Evolutionary conservation across 805 yeast species (phyloP).

Genomic region (Geotrichum ghanense): DNA sequence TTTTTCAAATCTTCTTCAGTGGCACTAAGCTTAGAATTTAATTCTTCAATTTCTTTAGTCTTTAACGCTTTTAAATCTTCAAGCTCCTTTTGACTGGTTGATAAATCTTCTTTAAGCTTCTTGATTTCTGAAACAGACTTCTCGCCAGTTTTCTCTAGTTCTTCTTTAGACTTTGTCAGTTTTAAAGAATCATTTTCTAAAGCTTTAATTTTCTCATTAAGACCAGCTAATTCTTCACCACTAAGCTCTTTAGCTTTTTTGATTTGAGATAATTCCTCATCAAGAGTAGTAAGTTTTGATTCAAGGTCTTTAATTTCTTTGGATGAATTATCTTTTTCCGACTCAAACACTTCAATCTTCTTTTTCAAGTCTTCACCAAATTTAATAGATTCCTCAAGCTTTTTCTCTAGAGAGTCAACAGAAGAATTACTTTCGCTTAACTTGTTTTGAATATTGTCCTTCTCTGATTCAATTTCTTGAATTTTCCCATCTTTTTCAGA

Average conservation of each 20-base stretch:
- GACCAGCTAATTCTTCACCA: not conserved
- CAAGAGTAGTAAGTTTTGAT: not conserved
- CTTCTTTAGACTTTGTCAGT: not conserved
- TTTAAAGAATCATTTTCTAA: not conserved
- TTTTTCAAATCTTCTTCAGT: not conserved
- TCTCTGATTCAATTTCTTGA: not conserved
- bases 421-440: not conserved
- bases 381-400: not conserved
- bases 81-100: not conserved
- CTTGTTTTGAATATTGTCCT: not conserved
- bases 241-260: not conserved
- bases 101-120: not conserved
- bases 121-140: not conserved
- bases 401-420: no score
- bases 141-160: not conserved
- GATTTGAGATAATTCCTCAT: not conserved
- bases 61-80: not conserved
- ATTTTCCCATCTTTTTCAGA: not conserved
- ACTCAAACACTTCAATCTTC: not conserved
- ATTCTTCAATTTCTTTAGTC: not conserved
- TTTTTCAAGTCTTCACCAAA: not conserved
- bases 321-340: not conserved
- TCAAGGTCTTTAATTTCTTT: not conserved
- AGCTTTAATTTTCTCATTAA: constrained; percentile 3
- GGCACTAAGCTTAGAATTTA: not conserved